Base-by-base conservation (phyloP, 1,139 yeast species). In the Taphrina pruni region DNA sequence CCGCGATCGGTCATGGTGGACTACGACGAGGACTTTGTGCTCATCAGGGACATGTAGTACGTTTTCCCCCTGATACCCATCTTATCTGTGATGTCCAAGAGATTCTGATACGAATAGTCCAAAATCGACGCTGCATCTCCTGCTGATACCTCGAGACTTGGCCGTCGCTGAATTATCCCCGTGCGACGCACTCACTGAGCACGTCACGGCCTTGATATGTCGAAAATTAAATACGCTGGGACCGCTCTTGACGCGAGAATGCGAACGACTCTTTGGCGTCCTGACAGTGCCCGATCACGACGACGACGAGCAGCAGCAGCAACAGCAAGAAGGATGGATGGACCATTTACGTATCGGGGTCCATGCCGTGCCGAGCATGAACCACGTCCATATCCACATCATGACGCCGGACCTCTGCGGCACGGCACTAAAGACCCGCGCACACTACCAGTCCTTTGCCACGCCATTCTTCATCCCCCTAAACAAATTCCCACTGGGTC, bases 401-500 rank as follows among this genome's bases (percentile, higher is more conserved):
- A 81, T 90, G 64, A 86, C 93, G 0, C 81, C 79, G 64, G 96
- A 90, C 77, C 83, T 88, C 75, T 74, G 81, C 73, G 85, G 90
- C 6, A 78, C 79, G 0, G 73, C 81, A 36, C 70, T 89, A 78
- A 89, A 88, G 75, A 81, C 86, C 74, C 86, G 84, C 71, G 83
- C 82, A 71, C 96, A 90, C 77, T 90, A 86, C 77, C 87, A 87
- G 75, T 87, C 93, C 5, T 90, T 90, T 77, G 85, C 82, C 36
- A 85, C 92, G 0, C 74, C 74, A 0, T 90, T 90, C 76, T 89
- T 89, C 72, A 86, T 89, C 0, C 79, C 79, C 0, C 85, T 87
- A 76, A 82, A 81, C 4, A 78, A 79, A 71, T 73, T 12, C 36
- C 66, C 45, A 41, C 72, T 46, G 7, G 32, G 20, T n/a, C 17